Conservation (phyloP, 768 basidiomycete genomes). For the Boletus vermiculosoides region DNA sequence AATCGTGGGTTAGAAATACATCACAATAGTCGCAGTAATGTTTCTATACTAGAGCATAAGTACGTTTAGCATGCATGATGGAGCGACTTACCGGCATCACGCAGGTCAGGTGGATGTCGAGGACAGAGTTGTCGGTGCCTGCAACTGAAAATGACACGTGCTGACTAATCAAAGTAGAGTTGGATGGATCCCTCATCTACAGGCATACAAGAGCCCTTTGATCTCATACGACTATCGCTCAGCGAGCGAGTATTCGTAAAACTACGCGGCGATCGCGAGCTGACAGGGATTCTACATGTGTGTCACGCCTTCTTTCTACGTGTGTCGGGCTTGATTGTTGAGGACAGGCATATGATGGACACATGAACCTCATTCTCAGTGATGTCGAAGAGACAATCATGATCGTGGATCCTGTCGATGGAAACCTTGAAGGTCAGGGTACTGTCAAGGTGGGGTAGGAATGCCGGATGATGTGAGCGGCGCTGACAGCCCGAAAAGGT, state of each 20-base stretch:
- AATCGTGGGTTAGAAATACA: constrained; percentile 93
- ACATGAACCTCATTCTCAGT: constrained; percentile 98
- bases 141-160: constrained; percentile 24
- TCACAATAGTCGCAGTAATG: constrained; percentile 94
- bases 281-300: constrained; percentile 92
- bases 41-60: constrained; percentile 51
- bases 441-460: constrained; percentile 63
- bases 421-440: constrained; percentile 51
- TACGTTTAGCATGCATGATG: background rate
- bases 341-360: constrained; percentile 95
- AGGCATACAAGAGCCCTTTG: constrained; percentile 93
- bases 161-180: constrained; percentile 27
- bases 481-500: constrained; percentile 47
- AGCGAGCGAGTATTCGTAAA: constrained; percentile 99
- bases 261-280: constrained; percentile 88
- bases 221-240: constrained; percentile 92
- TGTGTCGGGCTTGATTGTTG: constrained; percentile 7
- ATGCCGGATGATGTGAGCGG: background rate
- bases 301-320: constrained; percentile 28
- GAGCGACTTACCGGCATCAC: constrained; percentile 62
- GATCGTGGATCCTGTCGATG: constrained; percentile 86
- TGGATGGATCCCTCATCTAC: constrained; percentile 69
- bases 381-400: constrained; percentile 98
- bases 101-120: constrained; percentile 25
- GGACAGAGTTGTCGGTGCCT: constrained; percentile 12